phyloP scores from a whole-genome alignment of 306 rosid genomes.

The Cercis canadensis region DNA sequence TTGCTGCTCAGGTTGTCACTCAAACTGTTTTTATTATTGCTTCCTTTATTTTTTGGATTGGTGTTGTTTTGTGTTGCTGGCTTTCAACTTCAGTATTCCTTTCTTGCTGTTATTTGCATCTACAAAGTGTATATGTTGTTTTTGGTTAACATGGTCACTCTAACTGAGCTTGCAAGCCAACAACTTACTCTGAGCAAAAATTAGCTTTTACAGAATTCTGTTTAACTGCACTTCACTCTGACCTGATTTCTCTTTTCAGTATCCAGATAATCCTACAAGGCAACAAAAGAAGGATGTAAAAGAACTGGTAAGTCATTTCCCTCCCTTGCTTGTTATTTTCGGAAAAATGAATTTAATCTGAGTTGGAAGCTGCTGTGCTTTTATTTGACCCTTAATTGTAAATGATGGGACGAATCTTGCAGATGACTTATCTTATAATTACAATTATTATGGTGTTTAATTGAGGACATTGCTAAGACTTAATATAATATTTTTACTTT shows the following conservation, averaged over 20 bases:
- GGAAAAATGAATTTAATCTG: constrained; percentile 14
- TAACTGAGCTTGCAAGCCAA: neutral
- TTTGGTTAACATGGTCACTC: neutral
- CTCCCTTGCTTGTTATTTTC: constrained; percentile 22
- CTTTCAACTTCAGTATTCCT: no score
- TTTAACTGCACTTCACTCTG: neutral
- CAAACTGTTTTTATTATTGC: constrained; percentile 16
- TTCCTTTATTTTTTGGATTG: constrained; percentile 1
- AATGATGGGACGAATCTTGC: constrained; percentile 28
- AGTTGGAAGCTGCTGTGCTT: neutral
- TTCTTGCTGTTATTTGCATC: no score
- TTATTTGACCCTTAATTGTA: constrained; percentile 23
- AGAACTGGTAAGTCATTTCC: constrained; percentile 70
- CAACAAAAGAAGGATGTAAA: constrained; percentile 96
- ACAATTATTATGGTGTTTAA: neutral
- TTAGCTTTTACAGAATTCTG: constrained; percentile 8
- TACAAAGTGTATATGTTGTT: no score
- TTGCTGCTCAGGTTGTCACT: constrained; percentile 82
- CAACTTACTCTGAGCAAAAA: neutral
- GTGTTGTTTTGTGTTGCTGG: no score
- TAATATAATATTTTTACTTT: neutral
- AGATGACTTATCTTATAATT: neutral
- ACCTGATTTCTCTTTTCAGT: constrained; percentile 54
- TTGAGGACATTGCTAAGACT: constrained; percentile 19
- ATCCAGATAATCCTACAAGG: constrained; percentile 95